Percentiles rank a stretch among this genome's conserved stretches.
phyloP scores from a whole-genome alignment of 306 rosid genomes.

The Morella rubra region DNA sequence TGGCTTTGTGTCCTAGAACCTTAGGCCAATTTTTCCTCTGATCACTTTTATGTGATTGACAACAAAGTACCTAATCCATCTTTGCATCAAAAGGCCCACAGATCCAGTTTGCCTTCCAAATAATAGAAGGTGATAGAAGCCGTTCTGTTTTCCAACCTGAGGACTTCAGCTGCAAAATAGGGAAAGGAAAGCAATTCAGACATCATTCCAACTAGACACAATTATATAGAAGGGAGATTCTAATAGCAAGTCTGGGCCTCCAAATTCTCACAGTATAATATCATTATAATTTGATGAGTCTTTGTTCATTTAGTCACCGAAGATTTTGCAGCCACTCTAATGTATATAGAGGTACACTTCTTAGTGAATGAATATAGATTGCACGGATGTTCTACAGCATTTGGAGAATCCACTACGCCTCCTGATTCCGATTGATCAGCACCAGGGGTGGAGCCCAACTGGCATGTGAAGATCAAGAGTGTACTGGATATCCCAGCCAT shows the following conservation, averaged over 20 bases:
- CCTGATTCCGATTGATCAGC: neutral
- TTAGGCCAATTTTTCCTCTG: neutral
- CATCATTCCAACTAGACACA: neutral
- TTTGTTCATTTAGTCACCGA: neutral
- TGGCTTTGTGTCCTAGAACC: neutral
- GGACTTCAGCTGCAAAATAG: slow-evolving; percentile 59
- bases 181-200: neutral
- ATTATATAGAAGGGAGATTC: neutral
- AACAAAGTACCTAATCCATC: slow-evolving; percentile 45
- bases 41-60: slow-evolving; percentile 4
- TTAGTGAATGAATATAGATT: neutral
- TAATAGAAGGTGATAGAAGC: slow-evolving; percentile 62
- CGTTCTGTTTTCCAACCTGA: slow-evolving; percentile 93
- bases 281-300: neutral
- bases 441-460: neutral
- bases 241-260: neutral
- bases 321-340: neutral
- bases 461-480: slow-evolving; percentile 1
- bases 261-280: neutral
- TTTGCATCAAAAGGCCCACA: slow-evolving; percentile 52
- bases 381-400: neutral
- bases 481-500: slow-evolving; percentile 14
- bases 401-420: neutral
- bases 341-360: neutral
- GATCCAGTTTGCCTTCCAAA: slow-evolving; percentile 88